Conservation (phyloP, 441 rosid genomes). For the Melastoma candidum region DNA sequence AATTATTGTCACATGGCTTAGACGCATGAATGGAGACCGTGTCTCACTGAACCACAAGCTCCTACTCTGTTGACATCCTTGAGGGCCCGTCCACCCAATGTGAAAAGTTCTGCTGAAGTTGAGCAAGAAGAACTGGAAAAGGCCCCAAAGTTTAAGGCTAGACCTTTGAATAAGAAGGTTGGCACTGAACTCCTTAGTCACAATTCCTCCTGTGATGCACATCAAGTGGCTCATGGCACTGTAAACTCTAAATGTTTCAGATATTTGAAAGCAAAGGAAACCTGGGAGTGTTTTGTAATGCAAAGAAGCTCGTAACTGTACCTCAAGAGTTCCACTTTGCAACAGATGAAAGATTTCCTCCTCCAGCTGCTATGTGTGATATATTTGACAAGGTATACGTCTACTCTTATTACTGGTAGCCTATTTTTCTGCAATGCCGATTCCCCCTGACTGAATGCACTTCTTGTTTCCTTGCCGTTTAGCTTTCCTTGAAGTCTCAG, state of each 20-base stretch:
- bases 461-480: conserved; percentile 7
- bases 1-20: conserved; percentile 15
- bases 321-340: conserved; percentile 94
- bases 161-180: conserved; percentile 93
- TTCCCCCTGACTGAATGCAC: not conserved
- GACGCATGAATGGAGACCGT: conserved; percentile 46
- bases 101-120: conserved; percentile 73
- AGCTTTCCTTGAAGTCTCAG: conserved; percentile 87
- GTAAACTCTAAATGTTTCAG: conserved; percentile 25
- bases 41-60: conserved; percentile 69
- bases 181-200: conserved; percentile 1
- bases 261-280: conserved; percentile 97
- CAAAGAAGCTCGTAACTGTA: conserved; percentile 67
- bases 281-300: conserved; percentile 65
- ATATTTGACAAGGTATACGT: conserved; percentile 68
- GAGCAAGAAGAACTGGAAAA: conserved; percentile 87
- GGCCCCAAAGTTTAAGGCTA: conserved; percentile 88
- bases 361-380: conserved; percentile 45
- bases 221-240: too few species aligned
- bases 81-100: conserved; percentile 76
- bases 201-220: not conserved
- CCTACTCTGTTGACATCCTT: conserved; percentile 73
- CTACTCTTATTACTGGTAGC: not conserved
- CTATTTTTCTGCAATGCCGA: too few species aligned
- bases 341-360: conserved; percentile 80